Evolutionary conservation across 179 eudicot species (phyloP).

Genomic region (Heliamphora pulchella): DNA sequence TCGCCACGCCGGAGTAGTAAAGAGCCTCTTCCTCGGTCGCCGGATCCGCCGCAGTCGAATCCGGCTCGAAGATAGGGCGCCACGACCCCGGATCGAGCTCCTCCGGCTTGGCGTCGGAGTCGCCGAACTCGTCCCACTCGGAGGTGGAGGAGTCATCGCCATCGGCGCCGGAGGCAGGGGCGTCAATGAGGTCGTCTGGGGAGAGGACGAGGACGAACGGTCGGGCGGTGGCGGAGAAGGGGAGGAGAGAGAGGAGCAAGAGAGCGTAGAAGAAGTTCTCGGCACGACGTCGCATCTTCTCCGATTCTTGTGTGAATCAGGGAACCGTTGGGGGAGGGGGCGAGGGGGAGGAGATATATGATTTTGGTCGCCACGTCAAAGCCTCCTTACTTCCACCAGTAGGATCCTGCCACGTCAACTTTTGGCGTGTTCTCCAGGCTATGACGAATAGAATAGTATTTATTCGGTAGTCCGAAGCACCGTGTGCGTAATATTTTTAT

Average conservation of each 20-base stretch:
- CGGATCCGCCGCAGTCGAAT: not conserved
- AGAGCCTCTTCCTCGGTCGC: slow-evolving; percentile 19
- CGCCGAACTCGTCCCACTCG: slow-evolving; percentile 67
- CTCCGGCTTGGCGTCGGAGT: slow-evolving; percentile 42
- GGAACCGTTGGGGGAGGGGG: too few relatives aligned
- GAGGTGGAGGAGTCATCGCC: slow-evolving; percentile 23
- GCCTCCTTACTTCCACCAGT: too few relatives aligned
- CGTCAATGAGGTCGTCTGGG: slow-evolving; percentile 63
- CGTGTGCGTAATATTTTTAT: too few relatives aligned
- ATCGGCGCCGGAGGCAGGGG: slow-evolving; percentile 25
- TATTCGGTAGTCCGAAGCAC: too few relatives aligned
- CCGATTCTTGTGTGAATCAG: too few relatives aligned
- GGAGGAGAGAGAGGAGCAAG: slow-evolving; percentile 31
- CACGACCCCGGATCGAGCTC: slow-evolving; percentile 85
- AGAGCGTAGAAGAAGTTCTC: slow-evolving; percentile 14
- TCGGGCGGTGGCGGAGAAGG: slow-evolving; percentile 35
- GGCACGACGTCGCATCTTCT: slow-evolving; percentile 5
- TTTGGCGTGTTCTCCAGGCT: too few relatives aligned
- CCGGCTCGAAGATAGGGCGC: slow-evolving; percentile 52
- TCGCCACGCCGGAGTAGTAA: slow-evolving; percentile 46
- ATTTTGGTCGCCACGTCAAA: too few relatives aligned
- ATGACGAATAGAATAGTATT: too few relatives aligned
- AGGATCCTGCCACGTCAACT: too few relatives aligned
- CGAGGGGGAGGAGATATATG: too few relatives aligned
- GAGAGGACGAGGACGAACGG: slow-evolving; percentile 71